These are phyloP conservation scores for Cyberlindnera petersonii DNA, from an alignment of 805 yeast genomes.

Conservation along the genomic window DNA sequence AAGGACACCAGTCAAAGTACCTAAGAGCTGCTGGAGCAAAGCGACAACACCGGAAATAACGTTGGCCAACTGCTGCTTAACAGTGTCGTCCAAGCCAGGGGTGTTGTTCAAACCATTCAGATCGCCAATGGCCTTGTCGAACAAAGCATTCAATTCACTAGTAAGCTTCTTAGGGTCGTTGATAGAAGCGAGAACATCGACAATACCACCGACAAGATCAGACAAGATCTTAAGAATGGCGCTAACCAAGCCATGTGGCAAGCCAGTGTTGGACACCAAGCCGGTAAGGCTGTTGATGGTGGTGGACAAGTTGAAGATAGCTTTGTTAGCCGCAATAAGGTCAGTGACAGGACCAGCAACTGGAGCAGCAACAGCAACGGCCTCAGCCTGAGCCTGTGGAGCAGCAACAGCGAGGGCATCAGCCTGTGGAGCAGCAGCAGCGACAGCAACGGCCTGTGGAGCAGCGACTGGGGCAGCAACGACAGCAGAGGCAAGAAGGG, in stretches of 20 bases:
- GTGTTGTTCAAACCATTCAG: slow-evolving; percentile 9
- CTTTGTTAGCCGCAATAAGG: slow-evolving; percentile 1
- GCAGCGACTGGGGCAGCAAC: background rate
- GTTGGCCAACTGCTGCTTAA: slow-evolving; percentile 2
- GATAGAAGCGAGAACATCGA: slow-evolving; percentile 10
- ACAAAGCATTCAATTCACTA: slow-evolving; percentile 8
- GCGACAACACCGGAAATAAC: slow-evolving; percentile 3
- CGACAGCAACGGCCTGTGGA: background rate
- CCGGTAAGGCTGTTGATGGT: slow-evolving; percentile 3
- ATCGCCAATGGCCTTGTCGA: slow-evolving; percentile 8
- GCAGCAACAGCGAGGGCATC: background rate
- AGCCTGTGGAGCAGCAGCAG: background rate
- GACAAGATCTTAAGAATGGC: slow-evolving; percentile 6
- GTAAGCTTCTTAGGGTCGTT: slow-evolving; percentile 11
- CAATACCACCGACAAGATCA: slow-evolving; percentile 9
- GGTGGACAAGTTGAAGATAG: slow-evolving; percentile 6
- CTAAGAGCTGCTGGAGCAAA: slow-evolving; percentile 6
- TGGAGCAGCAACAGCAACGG: background rate
- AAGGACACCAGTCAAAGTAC: slow-evolving; percentile 6
- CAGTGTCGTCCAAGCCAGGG: slow-evolving; percentile 9
- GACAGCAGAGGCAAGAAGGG: background rate
- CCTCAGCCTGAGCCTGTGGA: background rate
- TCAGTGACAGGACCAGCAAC: slow-evolving; percentile 2
- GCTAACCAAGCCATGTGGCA: slow-evolving; percentile 10
- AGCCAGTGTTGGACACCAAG: slow-evolving; percentile 4